These are phyloP conservation scores for Nemania sp. DNA, from an alignment of 2,329 filamentous ascomycete species.

Conservation along the genomic window DNA sequence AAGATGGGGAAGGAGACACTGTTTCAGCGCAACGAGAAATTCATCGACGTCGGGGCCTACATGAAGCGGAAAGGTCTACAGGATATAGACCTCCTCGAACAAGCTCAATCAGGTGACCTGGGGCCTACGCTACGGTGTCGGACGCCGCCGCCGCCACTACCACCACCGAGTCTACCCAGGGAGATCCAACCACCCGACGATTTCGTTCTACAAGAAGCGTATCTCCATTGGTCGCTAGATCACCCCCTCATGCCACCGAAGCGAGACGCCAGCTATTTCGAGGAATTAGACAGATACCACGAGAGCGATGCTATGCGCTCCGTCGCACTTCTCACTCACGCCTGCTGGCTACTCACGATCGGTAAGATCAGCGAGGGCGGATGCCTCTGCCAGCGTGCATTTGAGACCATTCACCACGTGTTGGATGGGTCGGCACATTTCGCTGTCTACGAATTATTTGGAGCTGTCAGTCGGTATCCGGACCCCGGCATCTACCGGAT, in stretches of 20 bases:
- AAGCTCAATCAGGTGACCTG: constrained; percentile 43
- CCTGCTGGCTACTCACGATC: constrained; percentile 47
- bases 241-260: constrained; percentile 31
- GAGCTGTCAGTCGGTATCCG: constrained; percentile 33
- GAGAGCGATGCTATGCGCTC: constrained; percentile 45
- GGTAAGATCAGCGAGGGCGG: constrained; percentile 44
- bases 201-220: constrained; percentile 45
- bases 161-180: constrained; percentile 35
- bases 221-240: constrained; percentile 45
- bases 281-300: constrained; percentile 44
- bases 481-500: constrained; percentile 41
- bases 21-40: constrained; percentile 47
- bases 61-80: constrained; percentile 48
- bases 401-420: constrained; percentile 43
- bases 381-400: constrained; percentile 43
- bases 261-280: constrained; percentile 38
- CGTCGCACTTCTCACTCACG: constrained; percentile 44
- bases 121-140: constrained; percentile 46
- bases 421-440: constrained; percentile 45
- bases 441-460: constrained; percentile 39
- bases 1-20: constrained; percentile 49
- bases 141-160: constrained; percentile 48
- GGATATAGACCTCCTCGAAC: constrained; percentile 44
- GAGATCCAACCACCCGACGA: constrained; percentile 44
- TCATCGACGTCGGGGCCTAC: constrained; percentile 46